Evolutionary conservation across 371 early-diverging fungal genomes (phyloP).

Genomic region (Apophysomyces trapeziformis): DNA sequence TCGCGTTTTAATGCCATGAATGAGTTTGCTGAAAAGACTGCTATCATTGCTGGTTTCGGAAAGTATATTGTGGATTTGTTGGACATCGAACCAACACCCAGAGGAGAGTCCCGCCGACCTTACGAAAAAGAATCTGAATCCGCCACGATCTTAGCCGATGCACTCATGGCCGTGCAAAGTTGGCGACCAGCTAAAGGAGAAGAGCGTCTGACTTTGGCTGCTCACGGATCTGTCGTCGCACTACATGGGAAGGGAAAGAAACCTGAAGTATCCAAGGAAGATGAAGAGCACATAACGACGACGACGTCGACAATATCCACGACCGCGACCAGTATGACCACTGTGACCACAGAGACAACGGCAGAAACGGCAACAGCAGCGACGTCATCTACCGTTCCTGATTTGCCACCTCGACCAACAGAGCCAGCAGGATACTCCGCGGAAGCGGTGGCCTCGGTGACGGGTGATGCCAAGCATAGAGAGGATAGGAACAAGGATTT

Average conservation of each 20-base stretch:
- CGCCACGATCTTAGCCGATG: conserved; percentile 44
- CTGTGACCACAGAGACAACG: neutral
- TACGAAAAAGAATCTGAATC: conserved; percentile 45
- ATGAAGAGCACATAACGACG: neutral
- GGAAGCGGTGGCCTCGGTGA: conserved; percentile 26
- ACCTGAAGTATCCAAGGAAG: conserved; percentile 1
- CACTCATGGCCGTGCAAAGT: conserved; percentile 39
- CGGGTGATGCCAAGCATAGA: conserved; percentile 30
- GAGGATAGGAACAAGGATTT: conserved; percentile 28
- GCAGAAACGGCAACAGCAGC: conserved; percentile 8
- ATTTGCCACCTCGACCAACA: conserved; percentile 9
- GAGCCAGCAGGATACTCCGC: conserved; percentile 23
- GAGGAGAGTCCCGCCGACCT: conserved; percentile 29
- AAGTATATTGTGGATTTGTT: conserved; percentile 52
- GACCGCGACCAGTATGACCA: too few species aligned
- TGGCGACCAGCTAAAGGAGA: conserved; percentile 47
- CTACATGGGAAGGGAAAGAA: neutral
- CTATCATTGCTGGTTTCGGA: conserved; percentile 54
- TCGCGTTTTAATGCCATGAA: conserved; percentile 53
- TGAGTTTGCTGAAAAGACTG: conserved; percentile 49
- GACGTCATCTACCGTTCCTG: neutral
- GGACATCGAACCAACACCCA: conserved; percentile 43
- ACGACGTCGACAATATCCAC: conserved; percentile 6
- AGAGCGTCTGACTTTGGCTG: conserved; percentile 44
- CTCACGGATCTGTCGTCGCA: neutral